Base-by-base conservation (phyloP, 306 rosid genomes). In the Malus asiatica region DNA sequence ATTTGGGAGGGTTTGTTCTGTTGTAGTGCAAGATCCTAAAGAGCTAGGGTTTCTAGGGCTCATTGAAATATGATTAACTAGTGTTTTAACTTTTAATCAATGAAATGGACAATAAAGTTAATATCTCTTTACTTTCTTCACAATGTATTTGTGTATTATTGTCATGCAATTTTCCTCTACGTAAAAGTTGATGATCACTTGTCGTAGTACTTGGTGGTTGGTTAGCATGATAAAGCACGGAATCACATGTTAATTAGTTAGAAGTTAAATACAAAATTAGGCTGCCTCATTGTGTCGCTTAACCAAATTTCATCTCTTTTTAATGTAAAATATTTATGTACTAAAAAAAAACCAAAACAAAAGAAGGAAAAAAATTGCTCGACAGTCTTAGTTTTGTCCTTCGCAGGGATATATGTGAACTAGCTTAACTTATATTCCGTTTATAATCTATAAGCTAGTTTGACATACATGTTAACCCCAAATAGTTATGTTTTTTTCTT, bases 1-100 rank as follows among this genome's bases (percentile, higher is more conserved):
- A 85, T 88, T 52, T 88, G 91, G 89, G 83, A 85, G 8, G 57
- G 71, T 7, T 33, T 87, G 76, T 82, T 87, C 75, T 87, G 77
- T 32, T 69, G 22, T 22, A 77, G 72, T 66, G 72, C 84, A 8
- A 62, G 64, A 62, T 60, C 77, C 5, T 73, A 55, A 5, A 32
- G 70, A 12, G 46, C 30, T 8, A 46, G 77, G 46, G 53, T 76
- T 65, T 80, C 84, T 33, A 58, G 70, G 40, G 70, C 20, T 15
- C 8, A 15, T 51, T 51, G 55, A 51, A 48, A 48, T 48, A 51
- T 51, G 55, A 51, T 51, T 51, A 51, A 51, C 55, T 51, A 51
- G 55, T 51, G 55, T 51, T 51, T 51, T 51, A 51, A 51, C 55
- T 51, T 51, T 51, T 16, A 51, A 51, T 51, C 20, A 51, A 15